Evolutionary conservation across 2,329 filamentous ascomycete species (phyloP).

Genomic region (Colletotrichum salicis): DNA sequence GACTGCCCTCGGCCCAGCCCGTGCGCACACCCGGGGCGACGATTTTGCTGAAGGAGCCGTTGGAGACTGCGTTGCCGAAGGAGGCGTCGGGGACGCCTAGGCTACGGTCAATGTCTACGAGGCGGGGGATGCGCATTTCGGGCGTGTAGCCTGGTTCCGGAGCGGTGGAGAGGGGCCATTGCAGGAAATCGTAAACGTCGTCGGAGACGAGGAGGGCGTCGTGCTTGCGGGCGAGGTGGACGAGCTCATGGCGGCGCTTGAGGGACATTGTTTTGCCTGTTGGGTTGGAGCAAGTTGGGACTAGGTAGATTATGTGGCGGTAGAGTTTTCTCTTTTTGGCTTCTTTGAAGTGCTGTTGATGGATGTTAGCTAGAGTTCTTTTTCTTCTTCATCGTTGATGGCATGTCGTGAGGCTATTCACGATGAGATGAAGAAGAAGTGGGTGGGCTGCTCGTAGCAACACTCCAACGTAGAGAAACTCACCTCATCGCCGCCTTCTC

Average conservation of each 20-base stretch:
- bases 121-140: conserved; percentile 70
- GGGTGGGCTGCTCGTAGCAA: background rate
- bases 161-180: conserved; percentile 68
- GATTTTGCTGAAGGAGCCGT: conserved; percentile 92
- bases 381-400: background rate
- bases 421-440: background rate
- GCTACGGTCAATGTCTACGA: conserved; percentile 81
- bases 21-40: conserved; percentile 82
- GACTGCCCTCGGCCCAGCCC: conserved; percentile 85
- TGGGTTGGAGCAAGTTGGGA: conserved; percentile 90
- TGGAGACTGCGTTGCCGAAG: conserved; percentile 86
- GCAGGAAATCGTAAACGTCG: conserved; percentile 94
- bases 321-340: conserved; percentile 74
- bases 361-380: background rate
- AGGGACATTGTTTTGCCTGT: conserved; percentile 85
- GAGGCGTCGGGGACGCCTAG: conserved; percentile 64
- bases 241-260: conserved; percentile 71
- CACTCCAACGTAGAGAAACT: background rate
- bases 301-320: conserved; percentile 86
- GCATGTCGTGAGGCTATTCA: background rate
- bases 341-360: conserved; percentile 23
- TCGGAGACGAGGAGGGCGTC: conserved; percentile 88
- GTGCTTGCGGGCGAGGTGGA: conserved; percentile 79
- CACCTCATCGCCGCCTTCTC: conserved; percentile 15
- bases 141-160: conserved; percentile 44